Evolutionary conservation across 192 early-diverging fungal species (phyloP), one percentile per base, ranked within the genome.

Genomic region (Lobosporangium transversale): DNA sequence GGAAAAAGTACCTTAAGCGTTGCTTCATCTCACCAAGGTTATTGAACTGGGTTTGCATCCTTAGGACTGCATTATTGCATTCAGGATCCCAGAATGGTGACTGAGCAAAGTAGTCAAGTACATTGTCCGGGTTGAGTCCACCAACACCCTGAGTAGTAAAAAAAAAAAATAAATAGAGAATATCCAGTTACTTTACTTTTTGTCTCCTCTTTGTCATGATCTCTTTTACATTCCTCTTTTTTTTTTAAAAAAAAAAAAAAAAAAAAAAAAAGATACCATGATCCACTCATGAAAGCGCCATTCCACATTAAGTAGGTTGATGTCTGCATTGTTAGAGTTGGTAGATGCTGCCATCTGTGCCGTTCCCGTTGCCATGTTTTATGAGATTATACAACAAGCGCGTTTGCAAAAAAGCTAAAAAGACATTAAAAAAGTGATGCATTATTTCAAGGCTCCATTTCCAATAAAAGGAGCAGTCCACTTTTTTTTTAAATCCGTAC

Each of bases 1-100:
- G 14, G 14, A 40, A 40, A 40, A 40, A 14, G 29, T 57, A 81
- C 85, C 79, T 86, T 54, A 74, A 80, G 40, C 43, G 68, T 67
- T 65, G 78, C 59, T 73, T 87, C 70, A 81, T 69, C 58, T 70
- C 68, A 58, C 85, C 62, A 26, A 94, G 65, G 35, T 90, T 91
- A 58, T 92, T 94, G 79, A 87, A 92, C 70, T 90, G 90, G 31
- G 91, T 94, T 59, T 94, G 92, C 92, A 94, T 94, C 58, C 84
- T 80, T 4, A 94, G 69, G n/a, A 88, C 82, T 2, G 88, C 88
- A 64, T 94, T 94, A 69, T 92, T 94, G 80, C 91, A 89, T 24
- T 88, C 82, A 15, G 87, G 73, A 63, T 94, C 92, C 91, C 92
- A 94, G 79, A 94, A 94, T 4, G 92, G 91, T 20, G 92, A 94